phyloP scores from a whole-genome alignment of 2,329 filamentous ascomycete species.

The Penicillium aurantiogriseum region DNA sequence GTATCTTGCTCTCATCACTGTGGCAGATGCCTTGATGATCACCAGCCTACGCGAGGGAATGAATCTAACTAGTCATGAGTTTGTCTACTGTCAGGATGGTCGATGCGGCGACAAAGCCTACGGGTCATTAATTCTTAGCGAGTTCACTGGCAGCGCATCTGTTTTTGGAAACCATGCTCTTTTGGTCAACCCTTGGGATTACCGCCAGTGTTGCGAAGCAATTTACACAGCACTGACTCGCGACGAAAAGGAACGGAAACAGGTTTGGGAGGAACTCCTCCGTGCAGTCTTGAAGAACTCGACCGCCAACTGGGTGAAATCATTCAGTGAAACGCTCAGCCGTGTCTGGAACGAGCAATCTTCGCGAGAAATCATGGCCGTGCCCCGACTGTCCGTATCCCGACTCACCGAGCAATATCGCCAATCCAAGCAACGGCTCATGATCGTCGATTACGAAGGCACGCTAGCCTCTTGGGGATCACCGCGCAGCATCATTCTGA shows the following conservation, averaged over 20 bases:
- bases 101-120: constrained; percentile 71
- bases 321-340: constrained; percentile 68
- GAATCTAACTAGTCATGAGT: constrained; percentile 95
- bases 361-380: constrained; percentile 76
- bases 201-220: constrained; percentile 79
- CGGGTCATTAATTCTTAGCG: constrained; percentile 85
- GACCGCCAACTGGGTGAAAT: constrained; percentile 80
- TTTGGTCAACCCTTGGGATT: constrained; percentile 93
- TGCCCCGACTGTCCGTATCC: constrained; percentile 75
- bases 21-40: constrained; percentile 90
- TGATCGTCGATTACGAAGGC: constrained; percentile 91
- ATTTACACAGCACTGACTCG: constrained; percentile 83
- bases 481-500: constrained; percentile 77
- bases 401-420: constrained; percentile 66
- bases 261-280: constrained; percentile 72
- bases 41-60: constrained; percentile 94
- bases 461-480: constrained; percentile 86
- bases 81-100: constrained; percentile 88
- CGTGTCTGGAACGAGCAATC: constrained; percentile 81
- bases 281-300: constrained; percentile 75
- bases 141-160: constrained; percentile 89
- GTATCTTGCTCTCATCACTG: constrained; percentile 85
- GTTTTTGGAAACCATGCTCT: constrained; percentile 79
- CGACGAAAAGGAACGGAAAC: constrained; percentile 68
- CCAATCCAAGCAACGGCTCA: constrained; percentile 66